These are phyloP conservation scores for Hypoxylon rickii DNA, from an alignment of 495 filamentous ascomycete species.

Conservation along the genomic window DNA sequence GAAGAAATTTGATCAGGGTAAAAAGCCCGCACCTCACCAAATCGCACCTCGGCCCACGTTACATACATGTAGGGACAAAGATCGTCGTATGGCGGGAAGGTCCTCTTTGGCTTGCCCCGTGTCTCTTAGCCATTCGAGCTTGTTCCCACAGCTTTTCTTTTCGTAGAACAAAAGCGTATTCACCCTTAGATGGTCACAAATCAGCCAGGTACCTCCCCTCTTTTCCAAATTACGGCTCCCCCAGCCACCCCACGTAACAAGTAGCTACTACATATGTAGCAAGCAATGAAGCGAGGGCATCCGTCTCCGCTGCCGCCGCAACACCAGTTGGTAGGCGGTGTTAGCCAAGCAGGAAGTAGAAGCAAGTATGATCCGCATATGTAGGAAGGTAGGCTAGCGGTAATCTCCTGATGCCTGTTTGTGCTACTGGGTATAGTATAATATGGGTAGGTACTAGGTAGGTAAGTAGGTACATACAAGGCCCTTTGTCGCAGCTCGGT, in stretches of 20 bases:
- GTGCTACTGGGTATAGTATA: neutral
- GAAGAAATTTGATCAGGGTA: slow-evolving; percentile 9
- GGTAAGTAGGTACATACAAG: neutral
- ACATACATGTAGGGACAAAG: slow-evolving; percentile 11
- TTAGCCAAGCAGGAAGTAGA: slow-evolving; percentile 39
- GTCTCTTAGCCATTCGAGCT: slow-evolving; percentile 22
- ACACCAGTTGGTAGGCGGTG: slow-evolving; percentile 22
- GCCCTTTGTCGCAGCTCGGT: slow-evolving; percentile 13
- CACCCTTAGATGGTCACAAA: slow-evolving; percentile 6
- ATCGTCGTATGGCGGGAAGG: slow-evolving; percentile 6
- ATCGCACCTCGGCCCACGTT: slow-evolving; percentile 14
- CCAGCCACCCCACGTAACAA: slow-evolving; percentile 27
- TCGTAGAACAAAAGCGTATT: slow-evolving; percentile 20
- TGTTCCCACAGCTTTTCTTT: slow-evolving; percentile 8
- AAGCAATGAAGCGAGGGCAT: slow-evolving; percentile 27
- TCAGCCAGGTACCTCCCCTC: slow-evolving; percentile 16
- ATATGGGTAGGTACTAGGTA: neutral
- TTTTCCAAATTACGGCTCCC: slow-evolving; percentile 21
- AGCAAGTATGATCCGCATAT: slow-evolving; percentile 47
- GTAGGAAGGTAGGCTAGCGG: slow-evolving; percentile 38
- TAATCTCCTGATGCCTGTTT: slow-evolving; percentile 33
- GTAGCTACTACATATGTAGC: slow-evolving; percentile 19
- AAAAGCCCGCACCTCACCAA: slow-evolving; percentile 24
- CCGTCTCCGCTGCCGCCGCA: slow-evolving; percentile 29
- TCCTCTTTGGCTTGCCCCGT: slow-evolving; percentile 14